These are phyloP conservation scores for Viridothelium virens DNA, from an alignment of 495 filamentous ascomycete species.

Conservation along the genomic window DNA sequence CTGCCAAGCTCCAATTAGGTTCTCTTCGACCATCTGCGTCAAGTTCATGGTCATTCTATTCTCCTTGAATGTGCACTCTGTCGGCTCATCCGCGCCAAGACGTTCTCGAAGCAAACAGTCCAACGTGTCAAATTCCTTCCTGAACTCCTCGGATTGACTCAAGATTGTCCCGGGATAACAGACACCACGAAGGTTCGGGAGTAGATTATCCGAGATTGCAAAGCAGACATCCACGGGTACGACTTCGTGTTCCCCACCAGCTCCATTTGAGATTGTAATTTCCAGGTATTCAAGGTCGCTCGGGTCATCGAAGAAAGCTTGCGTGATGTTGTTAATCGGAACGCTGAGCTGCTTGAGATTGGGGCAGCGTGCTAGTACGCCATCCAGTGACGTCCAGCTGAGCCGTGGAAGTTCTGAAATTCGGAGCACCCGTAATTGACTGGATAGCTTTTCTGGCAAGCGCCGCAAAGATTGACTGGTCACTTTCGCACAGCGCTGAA, in stretches of 20 bases:
- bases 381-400: constrained; percentile 21
- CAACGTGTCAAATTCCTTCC: background rate
- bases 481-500: constrained; percentile 33
- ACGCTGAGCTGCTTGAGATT: constrained; percentile 27
- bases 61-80: too few species aligned
- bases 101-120: background rate
- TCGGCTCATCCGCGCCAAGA: background rate
- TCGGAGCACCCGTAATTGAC: constrained; percentile 15
- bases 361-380: constrained; percentile 24
- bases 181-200: background rate
- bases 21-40: background rate
- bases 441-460: constrained; percentile 13
- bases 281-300: background rate
- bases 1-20: background rate
- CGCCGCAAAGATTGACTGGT: constrained; percentile 4
- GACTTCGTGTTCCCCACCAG: background rate
- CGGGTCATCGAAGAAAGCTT: constrained; percentile 21
- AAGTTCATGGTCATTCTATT: background rate
- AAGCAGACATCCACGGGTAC: background rate
- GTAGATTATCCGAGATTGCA: background rate
- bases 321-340: constrained; percentile 30
- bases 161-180: background rate
- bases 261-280: background rate
- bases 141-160: background rate
- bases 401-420: constrained; percentile 28